Conservation (phyloP, 164 flowering plant genomes). For the Vitis rupestris region DNA sequence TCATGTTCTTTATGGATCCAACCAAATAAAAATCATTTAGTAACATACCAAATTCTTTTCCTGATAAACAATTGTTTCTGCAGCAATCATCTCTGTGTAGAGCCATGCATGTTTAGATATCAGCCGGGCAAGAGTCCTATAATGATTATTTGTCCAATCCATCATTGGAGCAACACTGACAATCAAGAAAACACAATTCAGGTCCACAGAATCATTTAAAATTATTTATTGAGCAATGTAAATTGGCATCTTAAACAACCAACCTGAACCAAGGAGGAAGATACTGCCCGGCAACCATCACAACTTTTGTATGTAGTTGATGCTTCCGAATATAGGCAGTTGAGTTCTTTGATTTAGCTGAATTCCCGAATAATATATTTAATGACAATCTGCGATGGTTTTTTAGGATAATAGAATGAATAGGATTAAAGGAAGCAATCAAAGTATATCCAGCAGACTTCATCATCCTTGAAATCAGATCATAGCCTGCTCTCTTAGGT, state of each 20-base stretch:
- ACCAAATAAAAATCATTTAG: background rate
- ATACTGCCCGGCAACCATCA: slow-evolving; percentile 44
- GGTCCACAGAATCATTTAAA: background rate
- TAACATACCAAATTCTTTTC: slow-evolving; percentile 68
- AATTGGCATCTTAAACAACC: background rate
- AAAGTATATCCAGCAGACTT: slow-evolving; percentile 51
- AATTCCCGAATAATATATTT: slow-evolving; percentile 14
- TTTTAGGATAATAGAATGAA: slow-evolving; percentile 36
- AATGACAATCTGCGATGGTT: slow-evolving; percentile 37
- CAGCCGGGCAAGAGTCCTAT: slow-evolving; percentile 86
- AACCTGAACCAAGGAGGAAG: slow-evolving; percentile 87
- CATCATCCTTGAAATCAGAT: slow-evolving; percentile 43
- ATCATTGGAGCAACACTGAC: slow-evolving; percentile 97
- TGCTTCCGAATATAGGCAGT: slow-evolving; percentile 20
- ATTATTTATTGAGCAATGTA: background rate
- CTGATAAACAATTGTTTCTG: slow-evolving; percentile 90
- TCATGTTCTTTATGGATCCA: background rate
- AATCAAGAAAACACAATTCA: slow-evolving; percentile 6
- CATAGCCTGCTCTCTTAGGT: slow-evolving; percentile 30
- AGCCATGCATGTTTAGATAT: slow-evolving; percentile 95
- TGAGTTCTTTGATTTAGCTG: slow-evolving; percentile 25
- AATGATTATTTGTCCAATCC: slow-evolving; percentile 94
- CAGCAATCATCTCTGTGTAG: slow-evolving; percentile 95
- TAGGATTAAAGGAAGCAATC: slow-evolving; percentile 48
- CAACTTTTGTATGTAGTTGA: slow-evolving; percentile 24